Conservation (phyloP, 164 flowering plant species). For the Vitis rupestris region DNA sequence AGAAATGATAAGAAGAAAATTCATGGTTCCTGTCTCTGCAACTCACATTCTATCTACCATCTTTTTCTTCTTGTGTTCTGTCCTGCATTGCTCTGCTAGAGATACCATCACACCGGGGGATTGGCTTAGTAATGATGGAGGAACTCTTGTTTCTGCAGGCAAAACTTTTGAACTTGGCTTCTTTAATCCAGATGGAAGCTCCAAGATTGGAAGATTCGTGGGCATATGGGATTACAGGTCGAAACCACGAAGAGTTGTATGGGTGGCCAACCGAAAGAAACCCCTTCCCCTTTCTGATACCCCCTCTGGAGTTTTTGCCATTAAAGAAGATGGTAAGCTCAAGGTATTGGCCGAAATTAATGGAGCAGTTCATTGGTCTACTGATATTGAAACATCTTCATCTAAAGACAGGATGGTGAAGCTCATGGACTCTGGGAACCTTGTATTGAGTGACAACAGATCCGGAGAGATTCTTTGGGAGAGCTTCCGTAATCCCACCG, state of each 20-base stretch:
- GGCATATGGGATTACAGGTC: too few species aligned
- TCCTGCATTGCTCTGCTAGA: too few species aligned
- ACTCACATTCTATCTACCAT: too few species aligned
- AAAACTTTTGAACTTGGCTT: too few species aligned
- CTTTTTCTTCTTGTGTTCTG: too few species aligned
- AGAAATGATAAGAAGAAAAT: too few species aligned
- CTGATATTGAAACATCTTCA: constrained; percentile 9
- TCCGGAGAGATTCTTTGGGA: constrained; percentile 17
- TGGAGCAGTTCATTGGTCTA: constrained; percentile 17
- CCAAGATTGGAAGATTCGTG: too few species aligned
- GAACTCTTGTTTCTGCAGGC: too few species aligned
- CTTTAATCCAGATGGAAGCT: too few species aligned
- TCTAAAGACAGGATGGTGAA: not conserved
- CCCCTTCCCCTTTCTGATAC: constrained; percentile 8
- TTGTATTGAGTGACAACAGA: constrained; percentile 9
- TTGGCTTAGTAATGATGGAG: too few species aligned
- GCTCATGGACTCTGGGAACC: constrained; percentile 24
- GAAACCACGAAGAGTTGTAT: constrained; percentile 9
- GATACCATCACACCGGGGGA: too few species aligned
- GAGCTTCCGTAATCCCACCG: constrained; percentile 25
- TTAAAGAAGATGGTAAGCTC: constrained; percentile 27
- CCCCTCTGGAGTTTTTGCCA: constrained; percentile 9
- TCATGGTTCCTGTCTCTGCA: too few species aligned
- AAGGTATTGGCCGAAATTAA: constrained; percentile 10
- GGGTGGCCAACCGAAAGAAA: constrained; percentile 33